These are phyloP conservation scores for Berberis thunbergii DNA, from an alignment of 164 flowering plant species.

Conservation along the genomic window DNA sequence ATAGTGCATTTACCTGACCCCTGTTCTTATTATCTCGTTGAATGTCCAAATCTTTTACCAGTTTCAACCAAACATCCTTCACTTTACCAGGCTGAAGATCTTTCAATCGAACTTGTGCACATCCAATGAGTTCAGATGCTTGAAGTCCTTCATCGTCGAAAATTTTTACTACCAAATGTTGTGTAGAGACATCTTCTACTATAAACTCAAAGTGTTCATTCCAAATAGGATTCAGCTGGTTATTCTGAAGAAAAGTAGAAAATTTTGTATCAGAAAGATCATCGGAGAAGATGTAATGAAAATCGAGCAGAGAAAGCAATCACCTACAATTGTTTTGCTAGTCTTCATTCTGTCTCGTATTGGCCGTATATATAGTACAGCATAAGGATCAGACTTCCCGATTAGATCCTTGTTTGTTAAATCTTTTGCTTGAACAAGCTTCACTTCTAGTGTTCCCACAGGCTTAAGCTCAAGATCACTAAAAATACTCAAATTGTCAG, in stretches of 20 bases:
- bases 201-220: constrained; percentile 91
- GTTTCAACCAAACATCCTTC: constrained; percentile 91
- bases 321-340: constrained; percentile 75
- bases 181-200: constrained; percentile 88
- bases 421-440: constrained; percentile 93
- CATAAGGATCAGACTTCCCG: constrained; percentile 98
- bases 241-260: constrained; percentile 46
- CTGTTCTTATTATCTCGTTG: constrained; percentile 88
- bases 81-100: constrained; percentile 94
- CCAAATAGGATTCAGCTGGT: constrained; percentile 93
- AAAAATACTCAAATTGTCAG: constrained; percentile 10
- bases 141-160: constrained; percentile 93
- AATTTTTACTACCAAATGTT: constrained; percentile 70
- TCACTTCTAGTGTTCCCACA: constrained; percentile 86
- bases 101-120: constrained; percentile 57
- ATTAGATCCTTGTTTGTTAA: constrained; percentile 85
- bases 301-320: background rate
- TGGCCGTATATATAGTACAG: constrained; percentile 79
- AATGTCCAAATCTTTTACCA: constrained; percentile 93
- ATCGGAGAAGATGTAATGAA: background rate
- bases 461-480: constrained; percentile 95
- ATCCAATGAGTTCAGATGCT: constrained; percentile 82
- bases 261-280: background rate
- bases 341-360: constrained; percentile 70
- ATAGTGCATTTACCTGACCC: constrained; percentile 62